Conservation (phyloP, 306 rosid species). For the Hippophae tibetana region DNA sequence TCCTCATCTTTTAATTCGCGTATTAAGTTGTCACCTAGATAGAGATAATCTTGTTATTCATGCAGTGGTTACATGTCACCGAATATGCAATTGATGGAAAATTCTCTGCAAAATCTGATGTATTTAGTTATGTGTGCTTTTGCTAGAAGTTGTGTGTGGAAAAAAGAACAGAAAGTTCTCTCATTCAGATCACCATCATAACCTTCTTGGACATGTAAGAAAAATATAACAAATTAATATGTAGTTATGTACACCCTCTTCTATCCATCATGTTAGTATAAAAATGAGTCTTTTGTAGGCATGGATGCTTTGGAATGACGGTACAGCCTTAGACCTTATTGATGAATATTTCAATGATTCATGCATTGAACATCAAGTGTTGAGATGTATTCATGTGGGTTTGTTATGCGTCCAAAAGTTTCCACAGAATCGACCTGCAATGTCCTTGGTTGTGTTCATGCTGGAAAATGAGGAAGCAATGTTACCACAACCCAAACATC, state of each 20-base stretch:
- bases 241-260: no score
- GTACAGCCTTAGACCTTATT: conserved; percentile 4
- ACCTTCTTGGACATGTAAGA: conserved; percentile 16
- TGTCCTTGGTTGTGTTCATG: conserved; percentile 17
- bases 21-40: not conserved
- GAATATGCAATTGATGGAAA: conserved; percentile 19
- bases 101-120: conserved; percentile 12
- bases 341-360: conserved; percentile 1
- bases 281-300: not conserved
- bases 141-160: conserved; percentile 17
- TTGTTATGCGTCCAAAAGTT: conserved; percentile 16
- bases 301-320: conserved; percentile 11
- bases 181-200: conserved; percentile 4
- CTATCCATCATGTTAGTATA: not conserved
- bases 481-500: conserved; percentile 17
- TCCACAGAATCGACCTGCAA: conserved; percentile 9
- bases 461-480: conserved; percentile 8
- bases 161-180: conserved; percentile 9
- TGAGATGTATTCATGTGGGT: conserved; percentile 21
- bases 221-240: no score
- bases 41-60: not conserved
- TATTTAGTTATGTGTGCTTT: conserved; percentile 14
- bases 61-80: conserved; percentile 20
- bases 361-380: not conserved
- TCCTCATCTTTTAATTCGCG: not conserved